phyloP scores from a whole-genome alignment of 208 protist genomes.

The Leishmania guyanensis region DNA sequence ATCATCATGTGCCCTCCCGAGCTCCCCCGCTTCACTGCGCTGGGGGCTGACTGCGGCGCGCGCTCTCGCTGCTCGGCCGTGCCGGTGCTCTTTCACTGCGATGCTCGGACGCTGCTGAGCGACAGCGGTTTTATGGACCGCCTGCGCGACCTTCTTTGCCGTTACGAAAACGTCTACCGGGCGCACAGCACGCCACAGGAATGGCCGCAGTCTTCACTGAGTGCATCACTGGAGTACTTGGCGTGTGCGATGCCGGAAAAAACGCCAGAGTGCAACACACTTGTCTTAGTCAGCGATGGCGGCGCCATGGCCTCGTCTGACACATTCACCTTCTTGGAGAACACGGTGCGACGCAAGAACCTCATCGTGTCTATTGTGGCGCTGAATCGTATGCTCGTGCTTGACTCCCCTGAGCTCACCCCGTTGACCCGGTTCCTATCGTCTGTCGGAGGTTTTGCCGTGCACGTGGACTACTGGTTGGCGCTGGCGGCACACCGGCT shows the following conservation, averaged over 20 bases:
- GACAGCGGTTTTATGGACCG: constrained; percentile 54
- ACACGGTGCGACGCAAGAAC: constrained; percentile 78
- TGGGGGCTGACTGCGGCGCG: constrained; percentile 26
- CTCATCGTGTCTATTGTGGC: constrained; percentile 81
- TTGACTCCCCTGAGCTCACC: constrained; percentile 62
- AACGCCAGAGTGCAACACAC: constrained; percentile 63
- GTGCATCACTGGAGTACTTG: constrained; percentile 69
- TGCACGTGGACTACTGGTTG: constrained; percentile 85
- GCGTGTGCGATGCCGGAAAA: constrained; percentile 63
- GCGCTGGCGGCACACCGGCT: constrained; percentile 56
- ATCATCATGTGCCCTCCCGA: constrained; percentile 46
- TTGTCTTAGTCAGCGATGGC: constrained; percentile 74
- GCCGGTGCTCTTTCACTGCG: constrained; percentile 57
- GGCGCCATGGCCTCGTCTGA: constrained; percentile 42
- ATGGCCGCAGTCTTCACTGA: constrained; percentile 67
- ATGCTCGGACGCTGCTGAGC: constrained; percentile 48
- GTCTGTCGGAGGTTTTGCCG: constrained; percentile 74
- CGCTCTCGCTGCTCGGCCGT: constrained; percentile 27
- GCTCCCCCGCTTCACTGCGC: constrained; percentile 44
- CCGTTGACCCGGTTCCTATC: constrained; percentile 77
- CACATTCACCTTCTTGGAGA: constrained; percentile 66
- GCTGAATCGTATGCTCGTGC: constrained; percentile 59
- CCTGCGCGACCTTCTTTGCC: constrained; percentile 45
- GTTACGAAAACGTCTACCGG: constrained; percentile 76
- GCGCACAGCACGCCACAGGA: constrained; percentile 29